Evolutionary conservation across 2,329 filamentous ascomycete species (phyloP), one percentile per base, ranked within the genome.

Genomic region (Epicoccum sorghinum): DNA sequence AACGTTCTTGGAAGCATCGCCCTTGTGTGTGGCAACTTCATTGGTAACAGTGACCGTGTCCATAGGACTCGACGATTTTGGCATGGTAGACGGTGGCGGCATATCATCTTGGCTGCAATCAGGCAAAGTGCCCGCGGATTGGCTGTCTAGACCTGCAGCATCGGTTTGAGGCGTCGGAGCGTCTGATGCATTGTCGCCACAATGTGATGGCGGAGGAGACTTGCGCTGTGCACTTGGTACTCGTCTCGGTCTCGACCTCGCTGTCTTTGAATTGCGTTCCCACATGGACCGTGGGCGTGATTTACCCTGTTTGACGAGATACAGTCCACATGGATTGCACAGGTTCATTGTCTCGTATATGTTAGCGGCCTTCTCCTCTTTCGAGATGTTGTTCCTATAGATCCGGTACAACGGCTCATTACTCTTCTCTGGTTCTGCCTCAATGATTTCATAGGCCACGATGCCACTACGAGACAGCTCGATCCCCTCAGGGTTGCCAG

Each of bases 301-400:
- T 23, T 79, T 83, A 68, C 90, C 91, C 75, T 89, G 91, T 69
- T 97, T 98, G 57, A 88, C 87, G 64, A 99, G 87, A 91, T 92
- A 99, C 37, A 99, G 86, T 14, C 95, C 95, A 72, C 95, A 99
- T 54, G 93, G 92, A 72, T 99, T 99, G 80, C 95, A 99, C 33
- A 98, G 83, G 25, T 90, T 82, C 51, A 90, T 83, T 64, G 90
- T 85, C 39, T 83, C 83, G 81, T 89, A 97, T 36, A 71, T 69
- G 10, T 71, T 62, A 50, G 68, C 60, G 58, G 83, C 81, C 71
- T 87, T 88, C 70, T 90, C 86, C 43, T 89, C 86, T 3, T 81
- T 78, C 1, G 80, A 83, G 6, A 93, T 73, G 9, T 83, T 83
- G 73, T 95, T 96, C 78, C 93, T 93, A 70, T 91, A 84, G 25